Evolutionary conservation across 441 rosid species (phyloP).

Genomic region (Adansonia gregorii): DNA sequence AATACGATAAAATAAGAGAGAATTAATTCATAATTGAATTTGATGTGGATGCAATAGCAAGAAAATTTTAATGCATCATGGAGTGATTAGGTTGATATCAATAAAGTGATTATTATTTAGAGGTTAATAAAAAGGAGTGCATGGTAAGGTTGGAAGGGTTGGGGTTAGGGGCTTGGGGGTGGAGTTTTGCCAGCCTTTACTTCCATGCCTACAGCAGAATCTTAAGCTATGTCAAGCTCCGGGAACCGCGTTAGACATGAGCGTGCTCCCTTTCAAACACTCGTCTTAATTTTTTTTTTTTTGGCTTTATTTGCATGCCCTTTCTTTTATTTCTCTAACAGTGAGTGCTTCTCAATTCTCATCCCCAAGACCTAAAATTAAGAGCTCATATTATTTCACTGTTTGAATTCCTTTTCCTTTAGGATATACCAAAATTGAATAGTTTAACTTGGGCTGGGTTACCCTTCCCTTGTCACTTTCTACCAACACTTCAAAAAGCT

Average conservation of each 20-base stretch:
- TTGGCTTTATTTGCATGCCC: not conserved
- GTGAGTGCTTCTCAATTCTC: not conserved
- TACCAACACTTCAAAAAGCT: not conserved
- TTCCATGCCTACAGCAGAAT: constrained; percentile 51
- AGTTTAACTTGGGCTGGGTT: not conserved
- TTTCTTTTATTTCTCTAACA: not conserved
- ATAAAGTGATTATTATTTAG: not conserved
- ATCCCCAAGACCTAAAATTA: not conserved
- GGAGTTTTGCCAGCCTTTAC: constrained; percentile 58
- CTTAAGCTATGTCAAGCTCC: constrained; percentile 35
- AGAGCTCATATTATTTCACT: not conserved
- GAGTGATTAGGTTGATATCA: constrained; percentile 8
- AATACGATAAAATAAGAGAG: not conserved
- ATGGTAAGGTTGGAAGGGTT: constrained; percentile 16
- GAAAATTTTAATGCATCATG: not conserved
- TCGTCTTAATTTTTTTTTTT: constrained; percentile 10
- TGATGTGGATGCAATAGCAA: constrained; percentile 4
- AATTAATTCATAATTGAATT: constrained; percentile 12
- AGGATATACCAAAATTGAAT: not conserved
- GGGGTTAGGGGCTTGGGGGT: not conserved
- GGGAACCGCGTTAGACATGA: constrained; percentile 43
- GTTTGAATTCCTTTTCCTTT: not conserved
- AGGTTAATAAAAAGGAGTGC: constrained; percentile 38
- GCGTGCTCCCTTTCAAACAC: constrained; percentile 39
- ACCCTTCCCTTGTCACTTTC: not conserved